Evolutionary conservation across 192 early-diverging fungal species (phyloP).

Genomic region (Kickxella alabastrina): DNA sequence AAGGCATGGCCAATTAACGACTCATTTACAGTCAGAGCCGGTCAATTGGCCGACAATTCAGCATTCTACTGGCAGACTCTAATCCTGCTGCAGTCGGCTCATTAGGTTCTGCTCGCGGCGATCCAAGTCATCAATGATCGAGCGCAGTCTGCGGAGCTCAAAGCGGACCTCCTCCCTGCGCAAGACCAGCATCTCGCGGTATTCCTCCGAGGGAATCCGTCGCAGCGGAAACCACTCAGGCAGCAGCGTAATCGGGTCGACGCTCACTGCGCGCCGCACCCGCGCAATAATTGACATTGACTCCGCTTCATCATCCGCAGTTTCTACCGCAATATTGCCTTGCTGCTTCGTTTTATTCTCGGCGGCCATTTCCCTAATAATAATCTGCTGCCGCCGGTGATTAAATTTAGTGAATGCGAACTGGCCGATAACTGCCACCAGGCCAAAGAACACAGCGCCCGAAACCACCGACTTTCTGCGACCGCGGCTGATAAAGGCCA

Average conservation of each 20-base stretch:
- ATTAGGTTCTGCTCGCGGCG: conserved; percentile 18
- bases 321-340: background rate
- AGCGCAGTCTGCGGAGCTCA: conserved; percentile 18
- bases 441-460: conserved; percentile 57
- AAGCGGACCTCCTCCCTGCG: conserved; percentile 14
- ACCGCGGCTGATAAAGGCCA: conserved; percentile 54
- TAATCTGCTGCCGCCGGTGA: conserved; percentile 53
- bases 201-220: conserved; percentile 60
- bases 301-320: conserved; percentile 8
- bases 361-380: conserved; percentile 29
- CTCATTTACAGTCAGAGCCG: no score
- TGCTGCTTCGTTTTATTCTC: background rate
- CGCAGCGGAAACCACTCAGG: conserved; percentile 63
- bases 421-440: conserved; percentile 52
- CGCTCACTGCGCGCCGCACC: conserved; percentile 11
- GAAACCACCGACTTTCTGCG: conserved; percentile 52
- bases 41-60: no score
- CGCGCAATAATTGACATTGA: conserved; percentile 13
- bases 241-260: conserved; percentile 46
- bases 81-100: background rate
- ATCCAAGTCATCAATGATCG: conserved; percentile 18
- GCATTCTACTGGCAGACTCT: no score
- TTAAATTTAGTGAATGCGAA: conserved; percentile 40
- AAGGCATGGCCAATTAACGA: no score
- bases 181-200: conserved; percentile 52